Evolutionary conservation across 371 early-diverging fungal species (phyloP), one percentile per base, ranked within the genome.

Genomic region (Haplosporangium sp.): DNA sequence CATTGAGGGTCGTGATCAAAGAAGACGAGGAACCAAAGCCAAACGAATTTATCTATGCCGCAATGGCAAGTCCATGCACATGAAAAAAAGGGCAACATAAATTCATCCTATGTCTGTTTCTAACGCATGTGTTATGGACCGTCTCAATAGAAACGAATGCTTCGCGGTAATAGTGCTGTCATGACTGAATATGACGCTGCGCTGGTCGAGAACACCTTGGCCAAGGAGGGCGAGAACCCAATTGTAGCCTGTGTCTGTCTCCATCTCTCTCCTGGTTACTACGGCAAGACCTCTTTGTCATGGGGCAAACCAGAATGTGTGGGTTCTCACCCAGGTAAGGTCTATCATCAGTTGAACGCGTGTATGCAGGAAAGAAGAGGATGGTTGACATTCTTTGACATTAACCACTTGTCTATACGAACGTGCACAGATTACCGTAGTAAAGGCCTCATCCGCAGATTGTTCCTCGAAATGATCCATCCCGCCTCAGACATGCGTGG

Each of bases 341-440:
- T n/a, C n/a, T n/a, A n/a, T n/a, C n/a, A n/a, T n/a, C n/a, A n/a
- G n/a, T n/a, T n/a, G n/a, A n/a, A n/a, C n/a, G n/a, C n/a, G n/a
- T n/a, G n/a, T n/a, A n/a, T n/a, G n/a, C n/a, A 43, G 13, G 16
- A 48, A 21, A 43, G 48, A 16, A 18, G 56, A 18, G n/a, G n/a
- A n/a, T n/a, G n/a, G n/a, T n/a, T n/a, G n/a, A n/a, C n/a, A n/a
- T n/a, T n/a, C n/a, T n/a, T n/a, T n/a, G n/a, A n/a, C n/a, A n/a
- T n/a, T n/a, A n/a, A n/a, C n/a, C n/a, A n/a, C n/a, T n/a, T n/a
- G n/a, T n/a, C n/a, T n/a, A n/a, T n/a, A n/a, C n/a, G n/a, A n/a
- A n/a, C n/a, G n/a, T n/a, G n/a, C n/a, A n/a, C n/a, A 74, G 74
- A 64, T 12, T 75, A 56, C 48, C 70, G 76, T 42, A 62, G 45